Percentiles rank a stretch among this genome's conserved stretches.
Conservation (phyloP, 768 basidiomycete genomes). For the Termitomyces eurrhizus region DNA sequence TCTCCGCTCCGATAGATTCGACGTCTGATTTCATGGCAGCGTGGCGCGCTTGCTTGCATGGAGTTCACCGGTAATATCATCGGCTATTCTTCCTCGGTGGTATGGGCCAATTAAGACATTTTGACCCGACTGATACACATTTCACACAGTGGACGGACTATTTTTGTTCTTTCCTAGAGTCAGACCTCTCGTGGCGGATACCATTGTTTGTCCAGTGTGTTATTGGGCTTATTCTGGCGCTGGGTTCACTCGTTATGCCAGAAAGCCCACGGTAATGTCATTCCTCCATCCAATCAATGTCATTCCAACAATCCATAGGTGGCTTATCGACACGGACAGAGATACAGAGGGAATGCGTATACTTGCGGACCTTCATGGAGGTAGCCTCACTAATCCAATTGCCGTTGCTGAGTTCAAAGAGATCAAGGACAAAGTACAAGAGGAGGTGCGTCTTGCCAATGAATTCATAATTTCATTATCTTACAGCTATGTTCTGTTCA, state of each 20-base stretch:
- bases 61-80: constrained; percentile 93
- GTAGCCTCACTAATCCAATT: constrained; percentile 58
- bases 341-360: constrained; percentile 83
- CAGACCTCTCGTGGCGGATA: constrained; percentile 86
- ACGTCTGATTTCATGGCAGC: constrained; percentile 34
- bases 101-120: constrained; percentile 33
- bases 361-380: constrained; percentile 86
- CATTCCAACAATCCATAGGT: constrained; percentile 39
- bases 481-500: neutral
- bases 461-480: neutral
- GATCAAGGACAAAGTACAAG: constrained; percentile 76
- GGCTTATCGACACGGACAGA: constrained; percentile 85
- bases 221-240: constrained; percentile 76
- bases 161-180: constrained; percentile 84
- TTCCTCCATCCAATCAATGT: neutral
- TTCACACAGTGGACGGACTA: constrained; percentile 87
- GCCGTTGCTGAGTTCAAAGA: constrained; percentile 86
- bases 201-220: constrained; percentile 87
- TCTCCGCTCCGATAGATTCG: constrained; percentile 1
- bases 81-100: constrained; percentile 88
- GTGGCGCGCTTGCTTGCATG: constrained; percentile 90
- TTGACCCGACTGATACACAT: neutral
- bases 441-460: constrained; percentile 46
- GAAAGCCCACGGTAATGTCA: constrained; percentile 75
- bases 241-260: constrained; percentile 79